These are phyloP conservation scores for Aspergillus baeticus DNA, from an alignment of 495 filamentous ascomycete species.

Conservation along the genomic window DNA sequence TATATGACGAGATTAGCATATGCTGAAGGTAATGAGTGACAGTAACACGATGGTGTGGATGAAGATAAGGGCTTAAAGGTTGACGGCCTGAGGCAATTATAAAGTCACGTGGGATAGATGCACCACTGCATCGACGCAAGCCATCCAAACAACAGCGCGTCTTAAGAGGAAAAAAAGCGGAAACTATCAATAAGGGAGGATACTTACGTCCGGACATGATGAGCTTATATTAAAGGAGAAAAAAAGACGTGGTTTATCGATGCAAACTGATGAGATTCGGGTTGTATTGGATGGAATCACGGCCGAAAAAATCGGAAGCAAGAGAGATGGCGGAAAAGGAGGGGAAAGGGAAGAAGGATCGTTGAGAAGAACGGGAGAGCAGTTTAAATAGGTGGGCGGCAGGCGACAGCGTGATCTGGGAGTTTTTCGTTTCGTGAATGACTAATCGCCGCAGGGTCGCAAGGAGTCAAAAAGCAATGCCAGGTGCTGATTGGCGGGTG, in stretches of 20 bases:
- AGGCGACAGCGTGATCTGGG: constrained; percentile 23
- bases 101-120: constrained; percentile 19
- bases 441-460: constrained; percentile 24
- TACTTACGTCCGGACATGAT: constrained; percentile 97
- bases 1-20: constrained; percentile 33
- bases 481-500: constrained; percentile 41
- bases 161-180: neutral
- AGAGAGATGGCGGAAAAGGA: constrained; percentile 15
- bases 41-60: neutral
- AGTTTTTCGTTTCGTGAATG: constrained; percentile 23
- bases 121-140: neutral
- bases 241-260: constrained; percentile 24
- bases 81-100: neutral
- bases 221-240: constrained; percentile 27
- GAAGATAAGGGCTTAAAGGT: neutral
- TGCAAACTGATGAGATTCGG: constrained; percentile 29
- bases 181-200: neutral
- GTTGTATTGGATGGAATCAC: constrained; percentile 14
- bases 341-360: constrained; percentile 15
- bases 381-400: constrained; percentile 36
- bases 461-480: constrained; percentile 26
- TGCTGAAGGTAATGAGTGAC: neutral
- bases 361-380: constrained; percentile 18
- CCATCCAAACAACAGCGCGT: constrained; percentile 11
- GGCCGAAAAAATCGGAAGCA: constrained; percentile 19